These are phyloP conservation scores for Moesziomyces sp. DNA, from an alignment of 1,284 basidiomycete genomes.

Conservation along the genomic window DNA sequence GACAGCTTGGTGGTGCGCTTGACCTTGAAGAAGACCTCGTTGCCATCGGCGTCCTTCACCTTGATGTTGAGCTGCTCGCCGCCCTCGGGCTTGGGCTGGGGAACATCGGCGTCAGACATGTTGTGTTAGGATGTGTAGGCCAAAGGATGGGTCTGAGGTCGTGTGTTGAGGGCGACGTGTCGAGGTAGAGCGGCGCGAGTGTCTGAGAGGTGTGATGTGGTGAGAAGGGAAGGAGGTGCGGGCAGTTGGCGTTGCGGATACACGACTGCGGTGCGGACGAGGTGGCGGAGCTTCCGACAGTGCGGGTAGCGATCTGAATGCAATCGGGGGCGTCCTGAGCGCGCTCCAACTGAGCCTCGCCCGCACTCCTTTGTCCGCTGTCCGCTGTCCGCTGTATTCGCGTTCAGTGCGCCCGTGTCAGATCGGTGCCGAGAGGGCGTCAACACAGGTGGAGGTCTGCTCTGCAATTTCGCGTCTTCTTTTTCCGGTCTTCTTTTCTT, in stretches of 20 bases:
- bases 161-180: not conserved
- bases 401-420: not conserved
- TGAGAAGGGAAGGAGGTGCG: constrained; percentile 9
- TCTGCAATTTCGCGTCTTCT: not conserved
- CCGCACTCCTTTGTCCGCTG: no score
- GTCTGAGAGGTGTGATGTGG: constrained; percentile 9
- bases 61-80: constrained; percentile 68
- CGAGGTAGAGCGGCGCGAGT: not conserved
- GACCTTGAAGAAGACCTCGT: constrained; percentile 98
- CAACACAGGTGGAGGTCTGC: constrained; percentile 1
- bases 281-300: not conserved
- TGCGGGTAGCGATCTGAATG: not conserved
- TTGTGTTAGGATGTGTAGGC: not conserved
- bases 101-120: constrained; percentile 60
- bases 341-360: not conserved
- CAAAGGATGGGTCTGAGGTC: not conserved
- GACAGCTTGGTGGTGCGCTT: constrained; percentile 91
- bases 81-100: constrained; percentile 62
- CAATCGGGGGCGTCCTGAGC: not conserved
- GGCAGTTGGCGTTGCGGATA: not conserved
- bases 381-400: not conserved
- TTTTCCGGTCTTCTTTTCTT: constrained; percentile 4
- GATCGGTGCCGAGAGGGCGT: constrained; percentile 12
- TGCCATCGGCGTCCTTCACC: constrained; percentile 72
- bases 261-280: not conserved